These are phyloP conservation scores for Alternaria sp. DNA, from an alignment of 2,329 filamentous ascomycete genomes.

Conservation along the genomic window DNA sequence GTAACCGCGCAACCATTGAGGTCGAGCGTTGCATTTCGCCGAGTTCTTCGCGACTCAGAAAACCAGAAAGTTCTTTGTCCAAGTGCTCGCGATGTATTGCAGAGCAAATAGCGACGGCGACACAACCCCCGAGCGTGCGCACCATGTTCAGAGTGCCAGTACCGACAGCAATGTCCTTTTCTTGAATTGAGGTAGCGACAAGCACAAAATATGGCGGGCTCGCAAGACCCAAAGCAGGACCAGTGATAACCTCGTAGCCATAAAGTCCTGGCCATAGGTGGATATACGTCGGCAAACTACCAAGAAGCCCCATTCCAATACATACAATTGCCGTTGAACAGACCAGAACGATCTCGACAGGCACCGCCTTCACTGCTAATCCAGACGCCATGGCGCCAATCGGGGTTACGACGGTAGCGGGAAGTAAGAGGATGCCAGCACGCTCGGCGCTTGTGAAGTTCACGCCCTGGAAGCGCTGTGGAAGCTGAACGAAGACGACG, in stretches of 20 bases:
- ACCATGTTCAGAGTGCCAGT: constrained; percentile 45
- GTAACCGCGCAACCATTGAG: constrained; percentile 24
- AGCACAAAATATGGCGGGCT: constrained; percentile 42
- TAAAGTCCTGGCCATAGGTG: constrained; percentile 32
- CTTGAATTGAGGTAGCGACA: constrained; percentile 29
- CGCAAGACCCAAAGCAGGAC: constrained; percentile 36
- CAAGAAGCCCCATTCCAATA: constrained; percentile 38
- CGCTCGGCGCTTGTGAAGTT: constrained; percentile 42
- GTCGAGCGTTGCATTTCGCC: constrained; percentile 28
- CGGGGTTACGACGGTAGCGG: constrained; percentile 37
- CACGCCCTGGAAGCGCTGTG: constrained; percentile 45
- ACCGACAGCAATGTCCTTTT: constrained; percentile 38
- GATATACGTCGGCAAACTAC: constrained; percentile 33
- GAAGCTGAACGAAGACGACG: constrained; percentile 41
- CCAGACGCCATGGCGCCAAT: constrained; percentile 39
- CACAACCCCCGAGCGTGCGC: constrained; percentile 41
- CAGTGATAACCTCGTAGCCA: constrained; percentile 41
- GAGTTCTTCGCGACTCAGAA: constrained; percentile 36
- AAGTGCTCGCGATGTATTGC: constrained; percentile 38
- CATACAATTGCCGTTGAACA: constrained; percentile 27
- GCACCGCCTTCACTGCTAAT: constrained; percentile 26
- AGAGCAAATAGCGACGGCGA: constrained; percentile 44
- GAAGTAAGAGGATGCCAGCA: constrained; percentile 42
- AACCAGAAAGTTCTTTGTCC: constrained; percentile 20
- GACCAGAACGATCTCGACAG: constrained; percentile 35